phyloP scores from a whole-genome alignment of 192 early-diverging fungal species.

The Chytriomyces confervae region DNA sequence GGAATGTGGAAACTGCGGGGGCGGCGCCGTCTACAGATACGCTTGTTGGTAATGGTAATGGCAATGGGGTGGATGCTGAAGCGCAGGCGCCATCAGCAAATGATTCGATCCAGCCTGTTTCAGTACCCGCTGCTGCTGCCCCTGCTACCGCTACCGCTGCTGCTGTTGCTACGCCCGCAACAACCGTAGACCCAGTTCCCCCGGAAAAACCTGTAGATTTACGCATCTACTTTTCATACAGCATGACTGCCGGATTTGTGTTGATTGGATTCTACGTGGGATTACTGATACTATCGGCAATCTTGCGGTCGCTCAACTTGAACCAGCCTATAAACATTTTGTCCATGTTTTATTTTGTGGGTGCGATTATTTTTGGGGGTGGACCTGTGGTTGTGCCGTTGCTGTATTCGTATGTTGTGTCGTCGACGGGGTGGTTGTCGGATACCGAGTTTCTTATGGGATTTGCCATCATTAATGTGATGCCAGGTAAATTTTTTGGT shows the following conservation, averaged over 20 bases:
- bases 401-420: slow-evolving; percentile 54
- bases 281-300: slow-evolving; percentile 55
- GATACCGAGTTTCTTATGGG: slow-evolving; percentile 66
- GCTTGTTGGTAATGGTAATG: background rate
- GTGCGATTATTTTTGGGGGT: slow-evolving; percentile 69
- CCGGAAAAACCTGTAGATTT: background rate
- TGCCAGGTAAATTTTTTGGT: slow-evolving; percentile 40
- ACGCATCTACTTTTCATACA: slow-evolving; percentile 30
- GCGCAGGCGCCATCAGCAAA: background rate
- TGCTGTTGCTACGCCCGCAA: background rate
- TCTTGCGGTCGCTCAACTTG: slow-evolving; percentile 39
- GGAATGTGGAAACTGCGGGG: background rate
- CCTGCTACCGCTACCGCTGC: background rate
- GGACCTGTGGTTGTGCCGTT: slow-evolving; percentile 70
- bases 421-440: slow-evolving; percentile 56
- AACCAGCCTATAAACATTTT: slow-evolving; percentile 39
- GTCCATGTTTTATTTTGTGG: slow-evolving; percentile 65
- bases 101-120: background rate
- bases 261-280: slow-evolving; percentile 51
- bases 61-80: background rate
- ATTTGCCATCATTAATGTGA: slow-evolving; percentile 65
- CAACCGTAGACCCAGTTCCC: background rate
- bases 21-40: background rate
- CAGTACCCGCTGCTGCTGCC: background rate
- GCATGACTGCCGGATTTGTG: slow-evolving; percentile 33